Conservation (phyloP, 2,329 filamentous ascomycete genomes). For the Lasiodiplodia gonubiensis region DNA sequence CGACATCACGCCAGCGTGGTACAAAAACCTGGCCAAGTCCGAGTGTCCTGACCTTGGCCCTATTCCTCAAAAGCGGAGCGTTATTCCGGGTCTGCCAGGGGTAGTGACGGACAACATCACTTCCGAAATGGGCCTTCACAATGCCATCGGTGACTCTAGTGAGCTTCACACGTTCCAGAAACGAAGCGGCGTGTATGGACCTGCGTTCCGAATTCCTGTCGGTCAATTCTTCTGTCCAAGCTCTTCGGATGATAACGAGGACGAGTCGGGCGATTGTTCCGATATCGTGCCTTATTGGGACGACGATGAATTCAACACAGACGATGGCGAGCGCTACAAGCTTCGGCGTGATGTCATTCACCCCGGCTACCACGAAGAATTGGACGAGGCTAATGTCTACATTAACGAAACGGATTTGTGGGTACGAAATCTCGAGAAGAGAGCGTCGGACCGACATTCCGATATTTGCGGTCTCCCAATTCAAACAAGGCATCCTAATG, state of each 20-base stretch:
- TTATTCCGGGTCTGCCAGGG: not conserved
- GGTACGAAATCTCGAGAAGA: no score
- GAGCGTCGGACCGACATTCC: no score
- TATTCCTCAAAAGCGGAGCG: not conserved
- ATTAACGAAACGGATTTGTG: no score
- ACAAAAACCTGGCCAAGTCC: not conserved
- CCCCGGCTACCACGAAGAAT: no score
- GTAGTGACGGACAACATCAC: not conserved
- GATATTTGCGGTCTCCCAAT: not conserved
- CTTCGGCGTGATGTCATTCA: no score
- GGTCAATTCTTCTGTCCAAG: not conserved
- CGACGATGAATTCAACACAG: not conserved
- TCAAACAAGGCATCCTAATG: not conserved
- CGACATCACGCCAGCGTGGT: not conserved
- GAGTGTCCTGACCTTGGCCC: slow-evolving; percentile 1
- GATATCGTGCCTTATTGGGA: not conserved
- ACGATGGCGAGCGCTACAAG: not conserved
- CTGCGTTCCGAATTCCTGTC: not conserved
- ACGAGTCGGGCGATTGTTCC: not conserved
- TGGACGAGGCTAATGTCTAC: no score
- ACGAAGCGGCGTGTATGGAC: not conserved
- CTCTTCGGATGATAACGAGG: not conserved
- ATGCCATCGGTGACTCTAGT: not conserved
- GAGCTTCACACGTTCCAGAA: not conserved
- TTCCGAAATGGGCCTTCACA: not conserved